Evolutionary conservation across 2,329 filamentous ascomycete genomes (phyloP).

Genomic region (Fusarium continuum): DNA sequence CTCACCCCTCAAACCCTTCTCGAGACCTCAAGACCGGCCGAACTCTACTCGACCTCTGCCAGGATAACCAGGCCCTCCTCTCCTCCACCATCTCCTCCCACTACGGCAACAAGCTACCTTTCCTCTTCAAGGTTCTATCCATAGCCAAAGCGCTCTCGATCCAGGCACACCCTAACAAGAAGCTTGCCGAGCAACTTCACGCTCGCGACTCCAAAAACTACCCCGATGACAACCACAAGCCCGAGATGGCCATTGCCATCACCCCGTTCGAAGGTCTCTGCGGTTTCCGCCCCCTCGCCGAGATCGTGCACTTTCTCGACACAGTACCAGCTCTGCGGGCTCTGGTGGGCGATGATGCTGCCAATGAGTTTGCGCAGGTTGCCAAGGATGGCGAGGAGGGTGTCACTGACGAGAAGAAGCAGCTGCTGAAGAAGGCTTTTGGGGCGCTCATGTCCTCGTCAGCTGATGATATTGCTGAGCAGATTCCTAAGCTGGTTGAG

Average conservation of each 20-base stretch:
- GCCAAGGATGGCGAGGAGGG: constrained; percentile 54
- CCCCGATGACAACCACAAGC: constrained; percentile 99
- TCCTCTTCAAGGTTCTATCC: constrained; percentile 97
- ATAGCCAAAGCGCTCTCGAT: constrained; percentile 97
- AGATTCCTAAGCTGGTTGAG: constrained; percentile 74
- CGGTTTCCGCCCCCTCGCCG: constrained; percentile 86
- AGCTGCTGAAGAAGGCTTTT: constrained; percentile 79
- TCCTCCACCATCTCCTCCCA: constrained; percentile 75
- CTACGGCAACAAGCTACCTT: constrained; percentile 86
- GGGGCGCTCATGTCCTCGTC: constrained; percentile 82
- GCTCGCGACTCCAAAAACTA: constrained; percentile 91
- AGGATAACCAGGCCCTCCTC: constrained; percentile 86
- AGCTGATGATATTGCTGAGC: constrained; percentile 61
- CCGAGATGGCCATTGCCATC: constrained; percentile 98
- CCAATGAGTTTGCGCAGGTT: constrained; percentile 63
- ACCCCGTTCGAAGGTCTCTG: constrained; percentile 96
- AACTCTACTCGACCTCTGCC: constrained; percentile 84
- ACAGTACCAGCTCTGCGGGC: constrained; percentile 64
- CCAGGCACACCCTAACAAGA: constrained; percentile 96
- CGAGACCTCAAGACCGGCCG: constrained; percentile 86
- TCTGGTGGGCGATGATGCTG: constrained; percentile 72
- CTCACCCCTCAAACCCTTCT: constrained; percentile 94
- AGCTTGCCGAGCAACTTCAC: constrained; percentile 86
- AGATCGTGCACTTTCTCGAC: constrained; percentile 86
- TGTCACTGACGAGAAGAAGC: constrained; percentile 72